Evolutionary conservation across 768 basidiomycete species (phyloP), one percentile per base, ranked within the genome.

Genomic region (Lactifluus piperatus): DNA sequence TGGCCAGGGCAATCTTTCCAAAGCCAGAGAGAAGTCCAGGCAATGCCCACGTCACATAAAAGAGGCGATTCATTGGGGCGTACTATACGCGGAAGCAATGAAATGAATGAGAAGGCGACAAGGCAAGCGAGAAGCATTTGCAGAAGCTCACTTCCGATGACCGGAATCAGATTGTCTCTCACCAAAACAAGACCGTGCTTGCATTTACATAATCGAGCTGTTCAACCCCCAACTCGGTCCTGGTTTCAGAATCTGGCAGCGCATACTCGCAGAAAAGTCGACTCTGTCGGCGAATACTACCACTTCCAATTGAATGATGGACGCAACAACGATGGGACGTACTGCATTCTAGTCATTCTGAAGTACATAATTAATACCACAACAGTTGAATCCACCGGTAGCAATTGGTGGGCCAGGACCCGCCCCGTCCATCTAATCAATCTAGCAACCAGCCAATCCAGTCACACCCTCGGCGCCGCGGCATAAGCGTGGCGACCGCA

Each of bases 1-100:
- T 27, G 45, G 54, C 6, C 36, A 57, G 49, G 48, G 48, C 48
- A 60, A 60, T 60, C 58, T 55, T 55, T 45, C 58, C 54, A 60
- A 60, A 60, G 56, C 41, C 26, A 55, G 26, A 50, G 47, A 43
- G 47, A 50, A 54, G 46, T 27, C 11, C 44, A 26, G 18, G 30
- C 34, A 11, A 50, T 46, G 48, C 37, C 39, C 45, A 54, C 51
- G 57, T 54, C 58, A 59, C 46, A 49, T 54, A 18, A 36, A n/a
- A 20, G 18, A 60, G 46, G 58, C 47, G 58, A 59, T 59, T 59
- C 39, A 59, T 59, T 54, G 46, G 26, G 56, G 36, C 29, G 22
- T 26, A 32, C 27, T 50, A 41, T 37, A 46, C 29, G 45, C 50
- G 46, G 54, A 56, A 46, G 20, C 46, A 48, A n/a, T 14, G 16